These are phyloP conservation scores for Ogataea glucozyma DNA, from an alignment of 805 yeast genomes.

Conservation along the genomic window DNA sequence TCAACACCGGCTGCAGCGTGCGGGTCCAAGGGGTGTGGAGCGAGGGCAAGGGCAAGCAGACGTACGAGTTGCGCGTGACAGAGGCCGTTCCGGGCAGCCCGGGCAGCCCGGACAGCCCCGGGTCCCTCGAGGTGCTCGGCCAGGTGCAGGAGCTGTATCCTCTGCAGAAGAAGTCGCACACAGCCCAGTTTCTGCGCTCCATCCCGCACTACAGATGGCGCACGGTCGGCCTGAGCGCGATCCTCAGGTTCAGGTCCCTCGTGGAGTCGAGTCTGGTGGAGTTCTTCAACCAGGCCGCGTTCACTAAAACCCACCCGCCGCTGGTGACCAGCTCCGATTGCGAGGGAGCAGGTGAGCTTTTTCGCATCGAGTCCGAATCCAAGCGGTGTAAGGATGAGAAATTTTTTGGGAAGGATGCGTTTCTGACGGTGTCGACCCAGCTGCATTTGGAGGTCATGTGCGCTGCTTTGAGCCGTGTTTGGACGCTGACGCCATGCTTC, in stretches of 20 bases:
- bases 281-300: conserved; percentile 56
- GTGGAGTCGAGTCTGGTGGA: conserved; percentile 54
- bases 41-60: conserved; percentile 51
- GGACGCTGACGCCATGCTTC: conserved; percentile 90
- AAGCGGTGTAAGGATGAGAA: conserved; percentile 22
- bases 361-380: conserved; percentile 47
- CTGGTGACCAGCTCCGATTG: conserved; percentile 86
- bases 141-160: conserved; percentile 67
- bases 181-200: conserved; percentile 64
- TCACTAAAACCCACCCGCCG: conserved; percentile 82
- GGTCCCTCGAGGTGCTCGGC: conserved; percentile 53
- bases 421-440: conserved; percentile 88
- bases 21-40: conserved; percentile 37
- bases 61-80: conserved; percentile 48
- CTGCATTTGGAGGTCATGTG: conserved; percentile 83
- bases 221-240: conserved; percentile 61
- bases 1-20: conserved; percentile 40
- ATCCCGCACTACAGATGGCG: conserved; percentile 80
- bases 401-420: conserved; percentile 70
- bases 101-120: no score
- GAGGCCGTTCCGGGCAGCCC: no score
- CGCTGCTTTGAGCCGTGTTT: conserved; percentile 73
- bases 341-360: conserved; percentile 96
- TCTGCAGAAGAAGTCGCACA: conserved; percentile 75
- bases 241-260: conserved; percentile 71